Evolutionary conservation across 2,329 filamentous ascomycete genomes (phyloP).

Genomic region (Neofusicoccum parvum): DNA sequence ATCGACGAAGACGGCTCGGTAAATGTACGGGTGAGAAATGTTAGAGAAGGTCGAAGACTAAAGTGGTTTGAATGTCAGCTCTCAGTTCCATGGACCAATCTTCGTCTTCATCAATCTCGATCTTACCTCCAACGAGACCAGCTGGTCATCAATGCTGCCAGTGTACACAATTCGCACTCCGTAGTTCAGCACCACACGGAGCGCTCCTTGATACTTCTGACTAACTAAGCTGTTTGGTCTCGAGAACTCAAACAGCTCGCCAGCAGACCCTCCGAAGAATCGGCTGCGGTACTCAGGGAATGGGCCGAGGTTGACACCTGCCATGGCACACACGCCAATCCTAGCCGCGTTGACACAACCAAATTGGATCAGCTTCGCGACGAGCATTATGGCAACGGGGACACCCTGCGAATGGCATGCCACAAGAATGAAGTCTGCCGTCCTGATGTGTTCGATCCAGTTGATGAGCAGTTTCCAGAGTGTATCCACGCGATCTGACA

Average conservation of each 20-base stretch:
- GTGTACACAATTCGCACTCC: slow-evolving; percentile 85
- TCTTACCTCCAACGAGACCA: slow-evolving; percentile 84
- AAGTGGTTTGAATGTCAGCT: neutral
- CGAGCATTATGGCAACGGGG: slow-evolving; percentile 86
- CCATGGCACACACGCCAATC: slow-evolving; percentile 85
- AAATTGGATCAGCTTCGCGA: slow-evolving; percentile 89
- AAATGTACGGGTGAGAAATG: slow-evolving; percentile 87
- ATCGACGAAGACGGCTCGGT: slow-evolving; percentile 94
- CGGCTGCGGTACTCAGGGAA: slow-evolving; percentile 90
- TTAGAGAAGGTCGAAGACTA: slow-evolving; percentile 84
- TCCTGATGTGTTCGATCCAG: slow-evolving; percentile 87
- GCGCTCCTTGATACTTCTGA: slow-evolving; percentile 73
- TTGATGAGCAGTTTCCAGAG: slow-evolving; percentile 94
- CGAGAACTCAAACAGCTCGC: slow-evolving; percentile 89
- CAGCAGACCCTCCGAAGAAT: slow-evolving; percentile 82
- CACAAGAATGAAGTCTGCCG: slow-evolving; percentile 87
- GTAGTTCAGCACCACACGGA: slow-evolving; percentile 73
- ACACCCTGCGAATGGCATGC: slow-evolving; percentile 96
- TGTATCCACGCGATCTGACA: slow-evolving; percentile 84
- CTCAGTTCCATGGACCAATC: no score
- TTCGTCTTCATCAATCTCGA: no score
- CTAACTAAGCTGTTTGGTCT: slow-evolving; percentile 80
- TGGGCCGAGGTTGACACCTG: slow-evolving; percentile 89
- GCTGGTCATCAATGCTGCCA: slow-evolving; percentile 94
- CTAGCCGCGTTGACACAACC: slow-evolving; percentile 76